These are phyloP conservation scores for Vaccinium corymbosum DNA, from an alignment of 148 eudicot species.

Conservation along the genomic window DNA sequence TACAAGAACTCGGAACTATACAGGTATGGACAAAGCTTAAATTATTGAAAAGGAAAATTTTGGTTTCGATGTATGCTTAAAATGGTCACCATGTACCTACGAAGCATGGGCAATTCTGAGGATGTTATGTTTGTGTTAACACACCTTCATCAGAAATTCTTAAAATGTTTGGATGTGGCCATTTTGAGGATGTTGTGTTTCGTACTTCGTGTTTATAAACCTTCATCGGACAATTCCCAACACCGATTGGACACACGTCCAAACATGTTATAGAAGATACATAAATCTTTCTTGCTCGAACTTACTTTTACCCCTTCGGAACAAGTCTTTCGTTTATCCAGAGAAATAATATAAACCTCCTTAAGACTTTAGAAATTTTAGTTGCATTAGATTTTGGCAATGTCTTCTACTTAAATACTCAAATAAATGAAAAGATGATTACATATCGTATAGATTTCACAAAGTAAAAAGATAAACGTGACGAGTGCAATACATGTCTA, in stretches of 20 bases:
- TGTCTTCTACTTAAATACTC: too few relatives aligned
- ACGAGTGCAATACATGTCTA: too few relatives aligned
- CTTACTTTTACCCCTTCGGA: not conserved
- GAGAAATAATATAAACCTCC: not conserved
- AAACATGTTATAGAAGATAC: not conserved
- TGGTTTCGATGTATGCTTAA: not conserved
- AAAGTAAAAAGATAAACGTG: too few relatives aligned
- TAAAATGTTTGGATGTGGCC: not conserved
- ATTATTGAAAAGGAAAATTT: too few relatives aligned
- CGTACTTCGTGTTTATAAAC: not conserved
- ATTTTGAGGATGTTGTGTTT: not conserved
- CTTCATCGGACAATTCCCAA: not conserved
- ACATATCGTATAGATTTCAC: too few relatives aligned
- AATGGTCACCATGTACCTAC: not conserved
- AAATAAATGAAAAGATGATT: too few relatives aligned
- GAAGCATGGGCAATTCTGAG: not conserved
- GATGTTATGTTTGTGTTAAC: not conserved
- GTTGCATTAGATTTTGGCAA: not conserved
- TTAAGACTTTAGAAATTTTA: not conserved
- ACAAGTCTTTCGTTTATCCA: not conserved
- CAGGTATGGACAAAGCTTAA: too few relatives aligned
- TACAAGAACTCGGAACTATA: constrained; percentile 53
- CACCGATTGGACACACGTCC: not conserved
- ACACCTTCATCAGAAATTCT: not conserved
- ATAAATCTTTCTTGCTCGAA: not conserved